phyloP scores from a whole-genome alignment of 345 rosid genomes.

The Moricandia moricandioides region DNA sequence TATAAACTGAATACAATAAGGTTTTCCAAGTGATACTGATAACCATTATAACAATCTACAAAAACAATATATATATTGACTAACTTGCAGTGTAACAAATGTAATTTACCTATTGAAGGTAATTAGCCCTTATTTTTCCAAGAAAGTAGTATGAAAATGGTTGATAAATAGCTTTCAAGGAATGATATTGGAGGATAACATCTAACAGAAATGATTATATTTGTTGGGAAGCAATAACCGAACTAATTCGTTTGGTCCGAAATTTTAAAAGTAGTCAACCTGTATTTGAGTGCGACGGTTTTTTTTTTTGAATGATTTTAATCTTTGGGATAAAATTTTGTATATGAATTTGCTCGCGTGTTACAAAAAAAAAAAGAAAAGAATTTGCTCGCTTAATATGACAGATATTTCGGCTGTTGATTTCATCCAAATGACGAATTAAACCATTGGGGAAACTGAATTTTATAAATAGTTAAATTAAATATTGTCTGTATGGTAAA shows the following conservation, averaged over 20 bases:
- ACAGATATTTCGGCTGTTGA: not conserved
- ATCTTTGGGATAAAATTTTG: not conserved
- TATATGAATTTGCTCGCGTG: not conserved
- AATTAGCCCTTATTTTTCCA: not conserved
- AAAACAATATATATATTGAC: not conserved
- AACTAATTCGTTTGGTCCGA: constrained; percentile 6
- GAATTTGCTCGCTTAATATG: not conserved
- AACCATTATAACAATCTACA: not conserved
- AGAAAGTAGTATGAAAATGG: not conserved
- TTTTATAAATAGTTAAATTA: not conserved
- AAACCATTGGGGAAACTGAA: not conserved
- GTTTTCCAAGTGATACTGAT: not conserved
- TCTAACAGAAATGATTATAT: constrained; percentile 29
- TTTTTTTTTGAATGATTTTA: not conserved
- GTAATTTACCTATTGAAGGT: not conserved
- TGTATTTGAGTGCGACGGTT: constrained; percentile 22
- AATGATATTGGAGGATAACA: constrained; percentile 25
- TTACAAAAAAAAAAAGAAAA: too few relatives aligned
- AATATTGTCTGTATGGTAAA: too few relatives aligned
- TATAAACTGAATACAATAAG: not conserved
- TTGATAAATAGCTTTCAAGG: constrained; percentile 29
- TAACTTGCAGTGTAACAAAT: not conserved
- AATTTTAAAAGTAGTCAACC: not conserved
- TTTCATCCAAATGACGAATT: not conserved
- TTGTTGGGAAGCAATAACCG: constrained; percentile 33